Base-by-base conservation (phyloP, 78 protist species). In the Planoprotostelium fungivorum region DNA sequence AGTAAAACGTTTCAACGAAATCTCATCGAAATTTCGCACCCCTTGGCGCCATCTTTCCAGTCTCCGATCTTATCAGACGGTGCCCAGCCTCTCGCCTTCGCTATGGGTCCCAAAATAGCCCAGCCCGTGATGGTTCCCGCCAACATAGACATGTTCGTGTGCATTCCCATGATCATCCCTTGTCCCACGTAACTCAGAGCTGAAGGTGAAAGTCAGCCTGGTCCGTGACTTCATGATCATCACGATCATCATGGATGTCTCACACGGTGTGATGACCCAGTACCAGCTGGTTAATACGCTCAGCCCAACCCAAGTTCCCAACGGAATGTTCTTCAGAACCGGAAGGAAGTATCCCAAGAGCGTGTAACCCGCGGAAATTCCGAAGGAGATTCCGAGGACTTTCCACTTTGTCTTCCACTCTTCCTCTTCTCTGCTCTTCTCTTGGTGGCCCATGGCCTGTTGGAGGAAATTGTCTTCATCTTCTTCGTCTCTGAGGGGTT, bases 101-200 rank as follows among this genome's bases (percentile, higher is more conserved):
- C 96, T n/a, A 96, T 87, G 1, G 98, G 98, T 0, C 97, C 96
- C 0, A 95, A 83, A 16, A 96, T 89, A 31, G 85, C 96, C 97
- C 96, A 96, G 0, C 94, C 97, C 28, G 90, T 0, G 29, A 96
- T 31, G 0, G 96, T 89, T 0, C 96, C 97, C 10, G 90, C 51
- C 28, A 96, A 29, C 34, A 91, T 35, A 0, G 96, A 94, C 16
- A 88, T 16, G 39, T 94, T 93, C 0, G 98, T 83, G 36, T 91
- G 93, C 9, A 92, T 63, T 25, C 98, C 97, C 97, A 94, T 96
- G 86, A 96, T 95, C 98, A 96, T 95, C 37, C 98, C 98, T 38
- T 94, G 96, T 10, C 96, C 97, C 0, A 95, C 90, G 84, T 92
- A 94, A 16, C 91, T 87, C 5, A 86, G 91, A 10, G 94, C 36